Evolutionary conservation across 2,329 filamentous ascomycete genomes (phyloP).

Genomic region (Diaporthe humulicola): DNA sequence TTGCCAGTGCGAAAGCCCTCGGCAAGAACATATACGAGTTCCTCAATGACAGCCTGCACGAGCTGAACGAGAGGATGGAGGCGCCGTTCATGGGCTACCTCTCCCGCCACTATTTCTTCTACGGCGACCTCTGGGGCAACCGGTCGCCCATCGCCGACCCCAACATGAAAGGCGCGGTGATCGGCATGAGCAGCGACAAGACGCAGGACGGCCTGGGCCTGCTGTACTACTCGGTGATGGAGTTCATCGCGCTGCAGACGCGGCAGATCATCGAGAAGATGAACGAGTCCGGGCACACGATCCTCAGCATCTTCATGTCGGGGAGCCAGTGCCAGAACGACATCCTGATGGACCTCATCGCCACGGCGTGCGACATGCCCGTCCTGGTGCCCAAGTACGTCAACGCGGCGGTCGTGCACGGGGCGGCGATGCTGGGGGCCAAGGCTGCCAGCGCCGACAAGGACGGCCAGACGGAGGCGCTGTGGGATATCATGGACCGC

Average conservation of each 20-base stretch:
- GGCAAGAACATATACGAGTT: constrained; percentile 95
- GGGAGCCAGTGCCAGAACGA: constrained; percentile 97
- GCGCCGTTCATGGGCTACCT: constrained; percentile 88
- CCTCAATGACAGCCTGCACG: constrained; percentile 87
- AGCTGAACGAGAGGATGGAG: constrained; percentile 76
- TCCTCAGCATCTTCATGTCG: constrained; percentile 98
- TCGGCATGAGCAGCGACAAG: constrained; percentile 90
- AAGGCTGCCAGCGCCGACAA: constrained; percentile 91
- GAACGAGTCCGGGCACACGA: constrained; percentile 89
- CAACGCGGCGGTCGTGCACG: constrained; percentile 94
- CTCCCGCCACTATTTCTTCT: constrained; percentile 97
- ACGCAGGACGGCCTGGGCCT: constrained; percentile 88
- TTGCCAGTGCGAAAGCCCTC: constrained; percentile 83
- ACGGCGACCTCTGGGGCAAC: constrained; percentile 97
- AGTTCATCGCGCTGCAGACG: constrained; percentile 98
- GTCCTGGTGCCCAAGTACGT: constrained; percentile 95
- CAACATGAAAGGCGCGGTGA: constrained; percentile 90
- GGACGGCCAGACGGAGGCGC: constrained; percentile 82
- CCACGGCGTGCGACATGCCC: constrained; percentile 91
- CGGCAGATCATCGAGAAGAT: constrained; percentile 95
- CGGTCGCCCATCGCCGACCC: constrained; percentile 93
- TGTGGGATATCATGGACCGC: constrained; percentile 98
- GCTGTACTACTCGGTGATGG: constrained; percentile 95
- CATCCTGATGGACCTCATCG: constrained; percentile 90
- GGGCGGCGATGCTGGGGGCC: constrained; percentile 97